Conservation (phyloP, 2,329 filamentous ascomycete genomes). For the Metarhizium guizhouense region DNA sequence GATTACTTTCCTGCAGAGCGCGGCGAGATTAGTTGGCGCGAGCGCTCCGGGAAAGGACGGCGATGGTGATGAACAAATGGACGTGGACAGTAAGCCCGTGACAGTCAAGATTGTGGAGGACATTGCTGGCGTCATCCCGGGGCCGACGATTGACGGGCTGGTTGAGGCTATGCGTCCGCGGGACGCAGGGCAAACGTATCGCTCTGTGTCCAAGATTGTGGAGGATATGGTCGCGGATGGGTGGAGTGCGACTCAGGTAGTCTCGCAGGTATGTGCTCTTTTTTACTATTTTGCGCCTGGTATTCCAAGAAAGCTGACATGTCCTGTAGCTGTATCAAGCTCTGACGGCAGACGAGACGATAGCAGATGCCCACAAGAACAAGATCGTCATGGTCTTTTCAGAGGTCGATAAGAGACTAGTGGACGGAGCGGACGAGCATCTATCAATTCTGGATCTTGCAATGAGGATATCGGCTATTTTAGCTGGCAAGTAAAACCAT, state of each 20-base stretch:
- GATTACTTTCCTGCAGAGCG: conserved; percentile 92
- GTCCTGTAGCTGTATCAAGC: conserved; percentile 62
- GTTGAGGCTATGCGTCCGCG: conserved; percentile 68
- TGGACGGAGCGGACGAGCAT: conserved; percentile 94
- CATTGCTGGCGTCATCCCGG: conserved; percentile 90
- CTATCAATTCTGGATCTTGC: conserved; percentile 79
- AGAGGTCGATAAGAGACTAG: conserved; percentile 85
- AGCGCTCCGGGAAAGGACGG: conserved; percentile 36
- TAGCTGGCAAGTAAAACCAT: conserved; percentile 36
- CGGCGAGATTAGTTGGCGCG: conserved; percentile 77
- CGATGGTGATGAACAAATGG: conserved; percentile 53
- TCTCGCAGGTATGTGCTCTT: conserved; percentile 55
- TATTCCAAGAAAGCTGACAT: conserved; percentile 8
- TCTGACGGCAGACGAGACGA: conserved; percentile 74
- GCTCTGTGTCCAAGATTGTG: conserved; percentile 66
- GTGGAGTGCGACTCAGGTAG: conserved; percentile 87
- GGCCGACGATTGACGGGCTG: conserved; percentile 59
- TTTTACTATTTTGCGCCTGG: not conserved
- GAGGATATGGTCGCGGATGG: conserved; percentile 92
- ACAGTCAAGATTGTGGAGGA: conserved; percentile 80
- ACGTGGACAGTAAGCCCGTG: conserved; percentile 51
- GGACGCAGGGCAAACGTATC: conserved; percentile 56
- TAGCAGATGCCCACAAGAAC: conserved; percentile 81
- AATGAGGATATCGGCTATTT: conserved; percentile 68
- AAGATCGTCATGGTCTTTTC: conserved; percentile 84